These are phyloP conservation scores for Harringtonia aguacate DNA, from an alignment of 2,329 filamentous ascomycete species.

Conservation along the genomic window DNA sequence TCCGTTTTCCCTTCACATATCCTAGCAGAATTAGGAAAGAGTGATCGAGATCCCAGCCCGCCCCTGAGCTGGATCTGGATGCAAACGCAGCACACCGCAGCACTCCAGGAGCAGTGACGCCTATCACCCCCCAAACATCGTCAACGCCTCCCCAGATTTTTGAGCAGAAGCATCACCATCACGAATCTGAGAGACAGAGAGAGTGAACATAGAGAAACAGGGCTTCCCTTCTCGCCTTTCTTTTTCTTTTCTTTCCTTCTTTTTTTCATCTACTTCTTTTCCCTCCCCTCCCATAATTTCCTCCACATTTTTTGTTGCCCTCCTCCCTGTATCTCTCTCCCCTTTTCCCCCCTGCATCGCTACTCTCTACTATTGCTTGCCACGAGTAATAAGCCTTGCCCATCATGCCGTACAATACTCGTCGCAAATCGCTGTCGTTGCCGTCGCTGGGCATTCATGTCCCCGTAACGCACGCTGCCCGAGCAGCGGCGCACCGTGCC, in stretches of 20 bases:
- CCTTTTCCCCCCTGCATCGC: not conserved
- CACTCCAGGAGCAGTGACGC: not conserved
- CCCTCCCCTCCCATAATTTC: not conserved
- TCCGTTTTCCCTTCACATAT: not conserved
- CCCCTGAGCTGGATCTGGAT: not conserved
- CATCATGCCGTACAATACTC: conserved; percentile 87
- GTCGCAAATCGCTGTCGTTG: conserved; percentile 88
- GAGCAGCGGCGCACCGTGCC: conserved; percentile 37
- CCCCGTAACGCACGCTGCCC: conserved; percentile 53
- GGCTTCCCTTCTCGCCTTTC: not conserved
- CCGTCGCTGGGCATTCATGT: conserved; percentile 88
- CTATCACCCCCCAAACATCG: not conserved
- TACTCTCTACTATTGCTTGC: not conserved
- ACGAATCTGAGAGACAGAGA: not conserved
- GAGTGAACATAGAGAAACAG: not conserved
- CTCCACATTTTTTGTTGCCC: not conserved
- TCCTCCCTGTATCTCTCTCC: not conserved
- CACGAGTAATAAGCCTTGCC: conserved; percentile 3
- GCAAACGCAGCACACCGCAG: not conserved
- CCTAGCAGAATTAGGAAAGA: not conserved
- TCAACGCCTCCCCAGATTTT: not conserved
- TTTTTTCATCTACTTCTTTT: not conserved
- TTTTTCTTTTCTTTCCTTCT: not conserved
- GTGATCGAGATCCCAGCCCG: not conserved
- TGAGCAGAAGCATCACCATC: not conserved